Evolutionary conservation across 2,329 filamentous ascomycete species (phyloP), one percentile per base, ranked within the genome.

Genomic region (Tolypocladium cylindrosporum): DNA sequence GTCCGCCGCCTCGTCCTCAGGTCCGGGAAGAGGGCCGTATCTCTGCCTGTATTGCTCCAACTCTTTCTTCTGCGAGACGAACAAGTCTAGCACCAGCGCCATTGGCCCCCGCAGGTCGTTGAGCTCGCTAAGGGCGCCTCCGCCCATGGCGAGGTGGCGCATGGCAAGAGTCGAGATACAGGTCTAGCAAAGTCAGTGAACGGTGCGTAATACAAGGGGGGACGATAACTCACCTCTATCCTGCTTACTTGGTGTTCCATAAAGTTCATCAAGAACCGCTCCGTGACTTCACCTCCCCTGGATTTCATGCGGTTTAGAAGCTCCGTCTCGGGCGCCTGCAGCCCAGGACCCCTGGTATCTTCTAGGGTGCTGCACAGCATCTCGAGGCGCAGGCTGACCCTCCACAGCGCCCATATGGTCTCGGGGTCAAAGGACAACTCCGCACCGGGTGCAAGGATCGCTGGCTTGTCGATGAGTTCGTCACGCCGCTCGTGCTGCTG

Each of bases 241-340:
- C 94, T 85, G 70, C 89, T 92, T 65, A 99, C 89, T 79, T 97
- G 91, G 70, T 97, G 92, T 70, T 96, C 92, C 71, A 97, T 82
- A 67, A 99, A 91, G 67, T 90, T 91, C 58, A 96, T 75, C 72
- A 97, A 77, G 72, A 96, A 93, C 56, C 84, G 80, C 77, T 97
- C 94, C 36, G 92, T 91, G 57, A 97, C 84, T 69, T 97, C 91
- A 13, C 90, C 91, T 55, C 89, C 90, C 48, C 86, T 75, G 57
- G 78, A 71, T 69, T 79, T 82, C 69, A 85, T 79, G 55, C 79
- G 76, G 62, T 96, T 91, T 63, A 97, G 76, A 58, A 97, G 75
- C 63, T 90, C 88, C 41, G 89, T 90, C 74, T 96, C 91, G 0
- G 92, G 91, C 57, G 89, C 82, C 68, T 90, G 88, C 61, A 96